Evolutionary conservation across 2,329 filamentous ascomycete species (phyloP), one percentile per base, ranked within the genome.

Genomic region (Raffaelea albimanens): DNA sequence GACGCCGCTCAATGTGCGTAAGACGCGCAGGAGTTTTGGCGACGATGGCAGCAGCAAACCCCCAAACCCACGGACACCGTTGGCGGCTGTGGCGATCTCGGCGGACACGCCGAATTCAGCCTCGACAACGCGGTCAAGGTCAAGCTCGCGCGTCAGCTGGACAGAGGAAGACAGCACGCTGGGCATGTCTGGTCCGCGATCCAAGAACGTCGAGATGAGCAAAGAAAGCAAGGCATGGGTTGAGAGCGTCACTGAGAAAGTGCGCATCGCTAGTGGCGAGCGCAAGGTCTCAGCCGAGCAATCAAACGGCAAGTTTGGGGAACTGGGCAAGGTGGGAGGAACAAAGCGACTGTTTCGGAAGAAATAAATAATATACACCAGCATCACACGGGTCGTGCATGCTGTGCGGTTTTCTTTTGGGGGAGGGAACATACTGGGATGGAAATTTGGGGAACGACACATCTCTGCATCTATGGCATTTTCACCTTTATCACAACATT

Each of bases 221-320:
- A 80, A 82, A 47, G 82, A 89, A 63, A 87, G 83, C 59, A 73
- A 80, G 49, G 80, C 82, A 36, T 93, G 87, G 87, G 84, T 93
- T 10, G 83, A 90, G 62, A 86, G 81, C 52, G 84, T 93, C 68
- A 83, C 88, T 66, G 83, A 87, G 58, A 84, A 87, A 59, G 87
- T 89, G 38, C 77, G 83, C 50, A 73, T 81, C 42, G 84, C 80
- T 51, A 86, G 82, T 58, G 76, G 76, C 48, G 80, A 80, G 61
- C 66, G 65, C 43, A 64, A 63, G 44, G 53, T 62, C 19, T 57
- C 25, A 29, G 7, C 25, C 7, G 59, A 50, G 44, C 57, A 50
- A 48, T 50, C 56, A 51, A 59, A 66, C 23, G 60, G 59, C 56
- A 65, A 71, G 41, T 85, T 88, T 63, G 82, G 81, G 19, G 82